Conservation (phyloP, 805 yeast species). For the Vanderwaltozyma verrucispora region DNA sequence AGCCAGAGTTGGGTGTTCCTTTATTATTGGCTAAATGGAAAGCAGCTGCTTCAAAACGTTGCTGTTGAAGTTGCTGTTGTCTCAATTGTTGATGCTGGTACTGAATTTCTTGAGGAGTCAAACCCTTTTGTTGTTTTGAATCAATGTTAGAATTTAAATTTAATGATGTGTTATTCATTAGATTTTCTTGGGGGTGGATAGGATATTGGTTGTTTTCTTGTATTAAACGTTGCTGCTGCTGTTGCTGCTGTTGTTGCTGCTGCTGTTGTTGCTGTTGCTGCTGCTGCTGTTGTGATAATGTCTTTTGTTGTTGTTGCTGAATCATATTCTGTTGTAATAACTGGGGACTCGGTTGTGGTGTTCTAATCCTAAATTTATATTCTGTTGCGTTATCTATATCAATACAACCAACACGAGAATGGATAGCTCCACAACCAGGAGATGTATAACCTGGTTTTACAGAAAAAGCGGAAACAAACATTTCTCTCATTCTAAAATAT, state of each 20-base stretch:
- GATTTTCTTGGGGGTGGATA: background rate
- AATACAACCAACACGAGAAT: slow-evolving; percentile 58
- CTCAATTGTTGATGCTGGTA: slow-evolving; percentile 26
- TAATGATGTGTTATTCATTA: slow-evolving; percentile 5
- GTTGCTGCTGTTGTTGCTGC: slow-evolving; percentile 5
- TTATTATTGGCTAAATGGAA: slow-evolving; percentile 25
- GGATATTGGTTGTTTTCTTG: slow-evolving; percentile 5
- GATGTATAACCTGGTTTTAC: slow-evolving; percentile 34
- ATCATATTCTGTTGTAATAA: slow-evolving; percentile 17
- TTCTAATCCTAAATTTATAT: slow-evolving; percentile 44
- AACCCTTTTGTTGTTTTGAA: slow-evolving; percentile 13
- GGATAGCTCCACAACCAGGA: slow-evolving; percentile 46
- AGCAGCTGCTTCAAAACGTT: slow-evolving; percentile 27
- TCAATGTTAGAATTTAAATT: slow-evolving; percentile 6
- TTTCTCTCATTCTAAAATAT: slow-evolving; percentile 82
- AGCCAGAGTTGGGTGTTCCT: slow-evolving; percentile 16
- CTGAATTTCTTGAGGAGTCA: slow-evolving; percentile 28
- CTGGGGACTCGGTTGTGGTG: slow-evolving; percentile 32
- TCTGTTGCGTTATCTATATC: slow-evolving; percentile 63
- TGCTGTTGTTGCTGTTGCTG: slow-evolving; percentile 10
- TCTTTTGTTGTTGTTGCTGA: slow-evolving; percentile 20
- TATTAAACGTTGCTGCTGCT: slow-evolving; percentile 6
- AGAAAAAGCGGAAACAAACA: slow-evolving; percentile 69
- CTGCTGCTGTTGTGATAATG: slow-evolving; percentile 20
- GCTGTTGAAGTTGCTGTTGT: slow-evolving; percentile 28